Conservation (phyloP, 352 stramenopile genomes). For the Phytophthora quininea region DNA sequence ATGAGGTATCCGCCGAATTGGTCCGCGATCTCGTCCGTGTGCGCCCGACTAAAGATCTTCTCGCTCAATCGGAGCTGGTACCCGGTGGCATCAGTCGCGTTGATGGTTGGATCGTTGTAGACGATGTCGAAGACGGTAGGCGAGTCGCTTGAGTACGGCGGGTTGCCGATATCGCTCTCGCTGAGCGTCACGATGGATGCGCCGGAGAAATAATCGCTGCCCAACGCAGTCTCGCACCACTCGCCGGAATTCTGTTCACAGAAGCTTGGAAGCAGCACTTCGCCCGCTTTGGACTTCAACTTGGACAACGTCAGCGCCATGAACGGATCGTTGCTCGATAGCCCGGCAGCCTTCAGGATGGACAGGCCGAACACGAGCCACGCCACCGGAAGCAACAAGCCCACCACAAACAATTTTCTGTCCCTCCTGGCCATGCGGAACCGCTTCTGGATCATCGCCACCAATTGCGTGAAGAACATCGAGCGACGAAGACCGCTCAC, state of each 20-base stretch:
- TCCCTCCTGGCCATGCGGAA: conserved; percentile 26
- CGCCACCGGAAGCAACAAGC: conserved; percentile 22
- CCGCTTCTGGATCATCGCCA: conserved; percentile 28
- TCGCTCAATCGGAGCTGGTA: conserved; percentile 41
- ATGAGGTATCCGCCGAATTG: conserved; percentile 54
- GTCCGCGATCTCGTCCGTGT: conserved; percentile 23
- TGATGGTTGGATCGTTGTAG: conserved; percentile 37
- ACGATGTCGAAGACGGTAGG: conserved; percentile 50
- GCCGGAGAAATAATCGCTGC: conserved; percentile 28
- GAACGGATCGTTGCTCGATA: conserved; percentile 33
- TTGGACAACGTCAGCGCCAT: conserved; percentile 21
- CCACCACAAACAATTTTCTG: conserved; percentile 27
- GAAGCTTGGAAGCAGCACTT: conserved; percentile 20
- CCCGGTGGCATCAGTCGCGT: conserved; percentile 31
- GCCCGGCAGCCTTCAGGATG: conserved; percentile 27
- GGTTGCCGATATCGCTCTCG: conserved; percentile 16
- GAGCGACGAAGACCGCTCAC: conserved; percentile 10
- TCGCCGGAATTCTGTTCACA: conserved; percentile 24
- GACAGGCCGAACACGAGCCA: conserved; percentile 30
- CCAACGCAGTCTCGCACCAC: conserved; percentile 27
- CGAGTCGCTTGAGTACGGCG: conserved; percentile 29
- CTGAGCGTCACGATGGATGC: conserved; percentile 19
- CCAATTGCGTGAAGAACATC: conserved; percentile 29
- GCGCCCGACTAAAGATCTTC: conserved; percentile 42
- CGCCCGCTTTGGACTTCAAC: conserved; percentile 16